These are phyloP conservation scores for button mushroom (Agaricus bisporus) DNA, from an alignment of 768 basidiomycete genomes.

Conservation along the genomic window DNA sequence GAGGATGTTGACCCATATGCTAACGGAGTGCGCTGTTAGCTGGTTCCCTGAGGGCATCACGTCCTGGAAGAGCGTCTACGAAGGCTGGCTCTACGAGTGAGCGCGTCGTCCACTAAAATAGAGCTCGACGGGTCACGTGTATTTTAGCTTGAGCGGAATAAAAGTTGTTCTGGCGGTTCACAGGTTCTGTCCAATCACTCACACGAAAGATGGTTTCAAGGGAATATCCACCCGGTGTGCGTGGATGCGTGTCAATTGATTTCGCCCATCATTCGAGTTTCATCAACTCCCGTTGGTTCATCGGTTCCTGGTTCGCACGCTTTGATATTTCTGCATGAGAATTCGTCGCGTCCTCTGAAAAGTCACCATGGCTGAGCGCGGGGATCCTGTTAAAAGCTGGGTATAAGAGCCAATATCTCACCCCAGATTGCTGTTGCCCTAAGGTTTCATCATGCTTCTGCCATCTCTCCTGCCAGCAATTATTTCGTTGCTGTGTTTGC, in stretches of 20 bases:
- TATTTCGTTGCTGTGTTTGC: slow-evolving; percentile 14
- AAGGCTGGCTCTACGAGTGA: slow-evolving; percentile 79
- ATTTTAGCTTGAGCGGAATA: slow-evolving; percentile 12
- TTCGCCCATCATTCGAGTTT: slow-evolving; percentile 16
- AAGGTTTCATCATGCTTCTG: slow-evolving; percentile 6
- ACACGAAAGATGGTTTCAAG: slow-evolving; percentile 10
- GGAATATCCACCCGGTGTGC: background rate
- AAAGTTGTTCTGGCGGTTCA: background rate
- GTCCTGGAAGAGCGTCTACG: slow-evolving; percentile 62
- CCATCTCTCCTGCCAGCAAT: slow-evolving; percentile 12
- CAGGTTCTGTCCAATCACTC: background rate
- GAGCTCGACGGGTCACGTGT: slow-evolving; percentile 12
- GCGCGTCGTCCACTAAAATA: slow-evolving; percentile 11
- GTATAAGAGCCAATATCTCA: slow-evolving; percentile 5
- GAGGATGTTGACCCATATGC: background rate
- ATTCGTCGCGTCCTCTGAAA: background rate
- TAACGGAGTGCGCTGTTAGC: slow-evolving; percentile 30
- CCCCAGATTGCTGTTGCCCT: background rate
- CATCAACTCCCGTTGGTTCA: slow-evolving; percentile 19
- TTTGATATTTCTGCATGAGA: slow-evolving; percentile 4
- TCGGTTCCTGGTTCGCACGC: background rate
- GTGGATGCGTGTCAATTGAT: slow-evolving; percentile 7
- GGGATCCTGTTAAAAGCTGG: background rate
- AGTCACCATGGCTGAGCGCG: too few relatives aligned
- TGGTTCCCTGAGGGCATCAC: slow-evolving; percentile 89